These are phyloP conservation scores for Isabelozyma rhagii DNA, from an alignment of 805 yeast species.

Conservation along the genomic window DNA sequence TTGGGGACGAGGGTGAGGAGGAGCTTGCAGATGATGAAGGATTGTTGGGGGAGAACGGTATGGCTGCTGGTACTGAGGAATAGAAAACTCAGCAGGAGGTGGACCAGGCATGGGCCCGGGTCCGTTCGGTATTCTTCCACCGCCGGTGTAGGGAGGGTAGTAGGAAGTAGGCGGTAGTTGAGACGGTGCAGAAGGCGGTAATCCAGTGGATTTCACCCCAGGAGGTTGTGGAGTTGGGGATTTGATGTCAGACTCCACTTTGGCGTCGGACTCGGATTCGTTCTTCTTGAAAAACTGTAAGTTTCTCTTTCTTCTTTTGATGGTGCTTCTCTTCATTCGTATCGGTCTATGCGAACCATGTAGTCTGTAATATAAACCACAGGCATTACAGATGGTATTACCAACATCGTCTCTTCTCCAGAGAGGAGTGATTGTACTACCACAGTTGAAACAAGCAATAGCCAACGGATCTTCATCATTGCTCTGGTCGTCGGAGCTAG, in stretches of 20 bases:
- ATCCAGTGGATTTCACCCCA: too few relatives aligned
- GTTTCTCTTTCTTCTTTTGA: conserved; percentile 67
- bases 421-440: conserved; percentile 79
- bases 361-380: conserved; percentile 73
- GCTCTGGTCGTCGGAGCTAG: conserved; percentile 3
- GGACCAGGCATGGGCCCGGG: conserved; percentile 45
- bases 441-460: conserved; percentile 80
- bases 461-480: conserved; percentile 45
- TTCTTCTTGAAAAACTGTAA: conserved; percentile 6
- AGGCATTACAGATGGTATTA: conserved; percentile 83
- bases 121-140: conserved; percentile 38
- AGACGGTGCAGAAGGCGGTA: conserved; percentile 1
- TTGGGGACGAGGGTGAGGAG: background rate
- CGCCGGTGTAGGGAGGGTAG: conserved; percentile 30
- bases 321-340: conserved; percentile 66
- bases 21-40: conserved; percentile 1
- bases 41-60: background rate
- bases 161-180: conserved; percentile 8
- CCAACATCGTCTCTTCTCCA: conserved; percentile 85
- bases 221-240: conserved; percentile 2
- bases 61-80: conserved; percentile 2
- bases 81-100: conserved; percentile 22
- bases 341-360: conserved; percentile 79
- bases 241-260: background rate
- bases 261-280: background rate